These are phyloP conservation scores for Lathyrus tuberosus DNA, from an alignment of 306 rosid genomes.

Conservation along the genomic window DNA sequence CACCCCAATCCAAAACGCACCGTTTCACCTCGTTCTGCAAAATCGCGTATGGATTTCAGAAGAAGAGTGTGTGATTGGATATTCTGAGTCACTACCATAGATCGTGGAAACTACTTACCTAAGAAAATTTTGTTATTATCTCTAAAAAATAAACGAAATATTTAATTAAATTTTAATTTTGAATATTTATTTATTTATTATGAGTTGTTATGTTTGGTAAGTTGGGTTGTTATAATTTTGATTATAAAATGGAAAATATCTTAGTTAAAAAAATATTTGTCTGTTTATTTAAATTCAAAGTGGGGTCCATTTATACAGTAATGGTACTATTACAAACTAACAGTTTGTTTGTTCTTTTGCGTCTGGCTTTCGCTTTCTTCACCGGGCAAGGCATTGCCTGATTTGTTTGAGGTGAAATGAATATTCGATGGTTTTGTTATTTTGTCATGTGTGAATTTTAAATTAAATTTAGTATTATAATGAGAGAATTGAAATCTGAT, in stretches of 20 bases:
- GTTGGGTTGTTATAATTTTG: neutral
- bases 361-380: neutral
- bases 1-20: constrained; percentile 18
- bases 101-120: neutral
- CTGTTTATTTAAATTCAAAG: neutral
- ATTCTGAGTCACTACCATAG: neutral
- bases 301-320: neutral
- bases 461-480: no score
- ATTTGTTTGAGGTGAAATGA: neutral
- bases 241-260: constrained; percentile 2
- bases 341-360: constrained; percentile 3
- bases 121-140: constrained; percentile 2
- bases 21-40: constrained; percentile 24
- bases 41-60: neutral
- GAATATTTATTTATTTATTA: neutral
- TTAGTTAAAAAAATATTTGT: neutral
- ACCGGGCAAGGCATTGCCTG: neutral
- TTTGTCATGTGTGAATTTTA: neutral
- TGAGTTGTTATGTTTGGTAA: constrained; percentile 12
- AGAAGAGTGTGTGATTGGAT: neutral
- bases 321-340: neutral
- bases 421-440: neutral
- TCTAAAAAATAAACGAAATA: neutral
- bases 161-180: neutral
- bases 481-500: no score